These are phyloP conservation scores for Xylaria sp. DNA, from an alignment of 2,329 filamentous ascomycete genomes.

Conservation along the genomic window DNA sequence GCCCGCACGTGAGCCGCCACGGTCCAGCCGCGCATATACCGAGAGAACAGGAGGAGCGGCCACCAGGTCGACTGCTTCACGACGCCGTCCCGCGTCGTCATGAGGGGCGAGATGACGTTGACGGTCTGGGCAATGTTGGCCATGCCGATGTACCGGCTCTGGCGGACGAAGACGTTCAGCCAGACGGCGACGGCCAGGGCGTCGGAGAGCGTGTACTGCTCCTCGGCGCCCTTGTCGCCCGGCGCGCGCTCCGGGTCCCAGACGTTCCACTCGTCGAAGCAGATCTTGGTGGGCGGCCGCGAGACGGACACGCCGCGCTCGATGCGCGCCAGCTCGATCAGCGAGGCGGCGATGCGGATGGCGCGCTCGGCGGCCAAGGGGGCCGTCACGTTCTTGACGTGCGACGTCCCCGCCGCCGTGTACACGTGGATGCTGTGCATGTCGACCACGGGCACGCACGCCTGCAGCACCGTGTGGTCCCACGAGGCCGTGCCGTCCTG, in stretches of 20 bases:
- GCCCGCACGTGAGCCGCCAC: conserved; percentile 72
- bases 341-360: conserved; percentile 73
- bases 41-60: conserved; percentile 74
- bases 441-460: conserved; percentile 74
- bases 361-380: conserved; percentile 77
- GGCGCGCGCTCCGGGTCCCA: conserved; percentile 79
- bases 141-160: conserved; percentile 70
- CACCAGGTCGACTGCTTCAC: conserved; percentile 80
- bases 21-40: conserved; percentile 78
- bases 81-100: conserved; percentile 73
- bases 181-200: conserved; percentile 79
- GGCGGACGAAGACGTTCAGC: conserved; percentile 80
- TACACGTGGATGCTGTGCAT: conserved; percentile 87
- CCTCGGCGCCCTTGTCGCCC: conserved; percentile 77
- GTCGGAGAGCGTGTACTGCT: conserved; percentile 78
- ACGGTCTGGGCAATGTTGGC: conserved; percentile 81
- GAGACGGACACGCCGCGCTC: conserved; percentile 70
- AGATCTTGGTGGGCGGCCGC: conserved; percentile 74
- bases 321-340: conserved; percentile 79
- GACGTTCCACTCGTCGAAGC: conserved; percentile 88
- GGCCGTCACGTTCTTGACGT: conserved; percentile 65
- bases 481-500: conserved; percentile 74
- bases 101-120: conserved; percentile 80
- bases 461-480: conserved; percentile 78
- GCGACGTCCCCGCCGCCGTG: conserved; percentile 65